These are phyloP conservation scores for Capronia coronata DNA, from an alignment of 2,329 filamentous ascomycete genomes.

Conservation along the genomic window DNA sequence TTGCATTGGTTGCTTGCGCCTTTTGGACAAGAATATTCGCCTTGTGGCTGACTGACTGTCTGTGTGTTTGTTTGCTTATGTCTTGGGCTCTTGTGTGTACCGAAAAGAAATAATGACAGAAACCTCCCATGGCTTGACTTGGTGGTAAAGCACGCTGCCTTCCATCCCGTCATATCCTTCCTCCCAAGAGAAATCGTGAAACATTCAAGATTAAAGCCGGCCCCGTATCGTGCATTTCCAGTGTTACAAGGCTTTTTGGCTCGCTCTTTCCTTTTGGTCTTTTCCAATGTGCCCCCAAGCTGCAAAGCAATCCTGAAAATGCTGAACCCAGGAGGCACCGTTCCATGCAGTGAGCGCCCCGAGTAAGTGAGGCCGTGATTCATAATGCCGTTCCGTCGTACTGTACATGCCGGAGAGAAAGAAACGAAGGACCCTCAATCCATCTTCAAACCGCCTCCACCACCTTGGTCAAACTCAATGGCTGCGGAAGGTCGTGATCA, in stretches of 20 bases:
- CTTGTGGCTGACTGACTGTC: background rate
- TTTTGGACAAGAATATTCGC: background rate
- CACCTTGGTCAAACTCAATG: constrained; percentile 17
- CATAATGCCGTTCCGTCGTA: constrained; percentile 25
- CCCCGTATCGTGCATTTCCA: constrained; percentile 8
- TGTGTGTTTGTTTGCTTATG: background rate
- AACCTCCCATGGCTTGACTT: constrained; percentile 1
- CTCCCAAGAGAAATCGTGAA: constrained; percentile 24
- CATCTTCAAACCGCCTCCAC: constrained; percentile 22
- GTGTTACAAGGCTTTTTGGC: constrained; percentile 20
- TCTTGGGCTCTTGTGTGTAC: background rate
- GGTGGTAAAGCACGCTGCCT: background rate
- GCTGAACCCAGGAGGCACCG: constrained; percentile 17
- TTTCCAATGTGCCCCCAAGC: constrained; percentile 14
- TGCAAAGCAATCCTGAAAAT: constrained; percentile 18
- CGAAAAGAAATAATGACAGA: constrained; percentile 2
- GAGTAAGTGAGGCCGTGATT: constrained; percentile 5
- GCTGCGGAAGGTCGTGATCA: constrained; percentile 24
- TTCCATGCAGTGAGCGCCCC: constrained; percentile 20
- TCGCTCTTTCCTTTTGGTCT: constrained; percentile 14
- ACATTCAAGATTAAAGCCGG: constrained; percentile 1
- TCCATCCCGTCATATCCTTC: constrained; percentile 8
- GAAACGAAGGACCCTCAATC: constrained; percentile 1
- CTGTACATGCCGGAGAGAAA: constrained; percentile 20
- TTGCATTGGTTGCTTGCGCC: background rate